Conservation (phyloP, 2,329 filamentous ascomycete species). For the Curvularia sp. region DNA sequence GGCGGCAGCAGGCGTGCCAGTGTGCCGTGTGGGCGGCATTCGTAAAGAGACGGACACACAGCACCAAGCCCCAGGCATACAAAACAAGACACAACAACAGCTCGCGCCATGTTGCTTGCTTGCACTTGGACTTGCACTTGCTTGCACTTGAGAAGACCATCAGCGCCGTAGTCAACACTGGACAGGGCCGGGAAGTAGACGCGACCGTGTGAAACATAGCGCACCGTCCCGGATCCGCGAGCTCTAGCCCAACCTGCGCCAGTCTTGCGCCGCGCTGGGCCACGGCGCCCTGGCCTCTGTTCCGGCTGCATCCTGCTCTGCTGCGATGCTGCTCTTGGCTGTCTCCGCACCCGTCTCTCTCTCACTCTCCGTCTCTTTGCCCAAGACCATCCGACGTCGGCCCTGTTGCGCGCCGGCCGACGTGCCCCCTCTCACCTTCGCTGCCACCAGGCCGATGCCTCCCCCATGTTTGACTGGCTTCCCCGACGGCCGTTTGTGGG, state of each 20-base stretch:
- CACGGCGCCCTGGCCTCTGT: slow-evolving; percentile 18
- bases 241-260: slow-evolving; percentile 26
- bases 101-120: not conserved
- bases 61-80: not conserved
- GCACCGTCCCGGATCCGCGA: slow-evolving; percentile 45
- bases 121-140: not conserved
- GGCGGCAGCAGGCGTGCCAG: not conserved
- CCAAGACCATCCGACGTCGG: slow-evolving; percentile 24
- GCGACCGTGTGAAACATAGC: slow-evolving; percentile 45
- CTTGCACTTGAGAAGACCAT: not conserved
- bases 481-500: slow-evolving; percentile 25
- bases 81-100: not conserved
- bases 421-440: slow-evolving; percentile 12
- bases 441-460: slow-evolving; percentile 3
- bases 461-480: slow-evolving; percentile 9
- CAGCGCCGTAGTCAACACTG: slow-evolving; percentile 1
- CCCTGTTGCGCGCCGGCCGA: slow-evolving; percentile 10
- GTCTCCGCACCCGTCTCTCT: slow-evolving; percentile 30
- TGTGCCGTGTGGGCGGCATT: no score
- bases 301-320: slow-evolving; percentile 23
- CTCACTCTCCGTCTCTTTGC: not conserved
- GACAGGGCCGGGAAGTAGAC: slow-evolving; percentile 23
- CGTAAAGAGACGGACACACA: not conserved
- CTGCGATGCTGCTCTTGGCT: slow-evolving; percentile 12
- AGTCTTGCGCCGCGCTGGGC: slow-evolving; percentile 6